Evolutionary conservation across 2,329 filamentous ascomycete genomes (phyloP).

Genomic region (Diaporthe sp.): DNA sequence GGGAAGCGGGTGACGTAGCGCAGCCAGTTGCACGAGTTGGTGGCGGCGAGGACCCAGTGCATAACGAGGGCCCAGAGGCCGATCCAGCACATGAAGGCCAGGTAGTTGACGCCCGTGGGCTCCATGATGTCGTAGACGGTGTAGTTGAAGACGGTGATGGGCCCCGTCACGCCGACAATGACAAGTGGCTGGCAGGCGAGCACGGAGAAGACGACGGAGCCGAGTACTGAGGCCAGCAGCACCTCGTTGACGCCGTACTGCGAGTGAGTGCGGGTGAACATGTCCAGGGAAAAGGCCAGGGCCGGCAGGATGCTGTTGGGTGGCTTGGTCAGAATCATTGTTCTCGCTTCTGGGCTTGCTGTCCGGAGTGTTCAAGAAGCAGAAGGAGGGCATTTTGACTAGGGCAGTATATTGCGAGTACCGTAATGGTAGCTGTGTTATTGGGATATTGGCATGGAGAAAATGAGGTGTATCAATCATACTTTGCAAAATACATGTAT

Average conservation of each 20-base stretch:
- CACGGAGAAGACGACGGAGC: conserved; percentile 83
- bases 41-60: conserved; percentile 86
- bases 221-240: conserved; percentile 86
- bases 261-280: conserved; percentile 89
- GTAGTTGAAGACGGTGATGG: conserved; percentile 95
- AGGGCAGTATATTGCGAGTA: background rate
- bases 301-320: conserved; percentile 82
- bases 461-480: conserved; percentile 51
- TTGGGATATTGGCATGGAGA: no score
- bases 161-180: conserved; percentile 91
- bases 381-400: background rate
- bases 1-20: conserved; percentile 92
- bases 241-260: conserved; percentile 94
- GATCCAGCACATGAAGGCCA: conserved; percentile 94
- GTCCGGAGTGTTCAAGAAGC: background rate
- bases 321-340: conserved; percentile 36
- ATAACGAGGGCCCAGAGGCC: conserved; percentile 89
- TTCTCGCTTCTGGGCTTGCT: background rate
- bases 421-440: background rate
- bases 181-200: conserved; percentile 88
- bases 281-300: conserved; percentile 90
- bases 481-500: conserved; percentile 98
- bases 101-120: conserved; percentile 83
- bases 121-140: conserved; percentile 92
- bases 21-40: conserved; percentile 90